These are phyloP conservation scores for Plantago elongata DNA, from an alignment of 257 asterid species.

Conservation along the genomic window DNA sequence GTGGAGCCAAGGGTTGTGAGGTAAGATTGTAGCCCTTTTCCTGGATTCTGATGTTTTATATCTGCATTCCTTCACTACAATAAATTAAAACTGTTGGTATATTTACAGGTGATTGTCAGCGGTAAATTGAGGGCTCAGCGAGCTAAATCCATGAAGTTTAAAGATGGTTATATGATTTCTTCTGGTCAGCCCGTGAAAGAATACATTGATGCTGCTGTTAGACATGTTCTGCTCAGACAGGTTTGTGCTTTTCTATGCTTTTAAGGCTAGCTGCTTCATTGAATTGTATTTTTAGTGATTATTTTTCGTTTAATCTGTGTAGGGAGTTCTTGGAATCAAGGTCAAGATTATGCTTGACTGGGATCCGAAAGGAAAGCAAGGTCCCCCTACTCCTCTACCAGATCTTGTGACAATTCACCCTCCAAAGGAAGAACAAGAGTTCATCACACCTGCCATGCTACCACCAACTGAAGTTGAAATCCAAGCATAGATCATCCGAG, in stretches of 20 bases:
- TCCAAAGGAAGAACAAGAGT: slow-evolving; percentile 60
- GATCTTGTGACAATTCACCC: slow-evolving; percentile 60
- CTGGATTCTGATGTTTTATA: not conserved
- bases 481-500: not conserved
- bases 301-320: too few relatives aligned
- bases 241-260: not conserved
- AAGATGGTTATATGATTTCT: slow-evolving; percentile 56
- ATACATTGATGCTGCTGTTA: slow-evolving; percentile 25
- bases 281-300: not conserved
- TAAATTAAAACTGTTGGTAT: too few relatives aligned
- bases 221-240: slow-evolving; percentile 28
- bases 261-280: not conserved
- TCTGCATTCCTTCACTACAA: not conserved
- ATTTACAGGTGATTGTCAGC: slow-evolving; percentile 22
- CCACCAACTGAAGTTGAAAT: slow-evolving; percentile 3
- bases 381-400: slow-evolving; percentile 52
- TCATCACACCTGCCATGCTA: not conserved
- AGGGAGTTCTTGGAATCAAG: slow-evolving; percentile 68
- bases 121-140: slow-evolving; percentile 28
- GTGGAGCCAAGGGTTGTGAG: slow-evolving; percentile 32
- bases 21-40: not conserved
- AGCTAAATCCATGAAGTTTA: slow-evolving; percentile 36
- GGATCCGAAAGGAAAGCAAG: slow-evolving; percentile 62
- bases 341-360: slow-evolving; percentile 67
- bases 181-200: slow-evolving; percentile 28